Evolutionary conservation across 2,329 filamentous ascomycete species (phyloP), one percentile per base, ranked within the genome.

Genomic region (Trichophyton verrucosum): DNA sequence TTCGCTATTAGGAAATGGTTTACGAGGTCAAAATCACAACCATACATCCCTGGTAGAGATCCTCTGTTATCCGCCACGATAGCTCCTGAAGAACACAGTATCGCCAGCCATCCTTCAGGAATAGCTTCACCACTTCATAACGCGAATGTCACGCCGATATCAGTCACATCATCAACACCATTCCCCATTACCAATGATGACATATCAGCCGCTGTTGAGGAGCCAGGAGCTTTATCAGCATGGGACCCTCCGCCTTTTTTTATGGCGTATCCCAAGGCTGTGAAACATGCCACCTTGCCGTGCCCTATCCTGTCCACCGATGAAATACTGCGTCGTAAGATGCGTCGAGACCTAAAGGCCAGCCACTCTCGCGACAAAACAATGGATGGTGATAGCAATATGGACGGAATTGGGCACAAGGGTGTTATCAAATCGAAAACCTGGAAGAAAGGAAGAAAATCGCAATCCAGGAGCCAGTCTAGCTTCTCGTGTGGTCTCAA

Each of bases 251-350:
- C 89, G 5, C 88, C 90, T 1, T 76, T 96, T 11, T 95, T 91
- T 71, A 88, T 95, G 71, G 90, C 89, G 11, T 95, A 91, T 70
- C 87, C 89, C 0, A 91, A 95, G 72, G 85, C 89, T 2, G 81
- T 89, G 65, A 91, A 88, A 68, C 83, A 94, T 71, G 85, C 83
- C 9, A 84, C 81, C 15, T 77, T 95, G 2, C 81, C 85, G 27
- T 81, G 87, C 15, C 86, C 86, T 42, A 82, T 81, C 1, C 74
- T 87, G 9, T 83, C 87, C 1, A 81, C 86, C 1, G 91, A 95
- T 63, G 74, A 81, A 0, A 82, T 94, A 55, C 71, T 90, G 58
- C 82, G 86, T 62, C 74, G 82, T 64, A 79, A 73, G 56, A 68
- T 68, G 17, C 69, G 70, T 8, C 68, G 66, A 24, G 67, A 66